Base-by-base conservation (phyloP, 495 filamentous ascomycete species). In the Penicillium desertorum region DNA sequence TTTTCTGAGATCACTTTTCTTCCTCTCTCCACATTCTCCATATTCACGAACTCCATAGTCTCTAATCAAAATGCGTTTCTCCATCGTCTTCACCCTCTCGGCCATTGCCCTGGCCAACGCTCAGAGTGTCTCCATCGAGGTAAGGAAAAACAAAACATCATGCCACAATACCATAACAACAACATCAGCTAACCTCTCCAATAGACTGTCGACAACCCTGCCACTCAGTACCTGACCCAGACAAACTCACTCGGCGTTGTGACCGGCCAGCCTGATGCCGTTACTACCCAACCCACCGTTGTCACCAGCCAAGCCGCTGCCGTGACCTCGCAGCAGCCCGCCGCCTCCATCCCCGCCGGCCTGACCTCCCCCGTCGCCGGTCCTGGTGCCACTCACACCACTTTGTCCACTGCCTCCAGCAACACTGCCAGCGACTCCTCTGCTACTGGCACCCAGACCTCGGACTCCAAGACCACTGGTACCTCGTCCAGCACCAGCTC, bases 171-270 rank as follows among this genome's bases (percentile, higher is more conserved):
- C 29, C 17, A 10, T 30, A 39, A 29, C n/a, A 11, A 48, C 20
- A 45, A 46, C 34, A 22, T 20, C 3, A 27, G 17, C 29, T 36
- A 42, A 54, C 19, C 12, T 37, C 6, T 23, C 11, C 5, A 23
- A 44, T 32, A 39, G 42, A 45, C 54, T 19, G 27, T 47, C 9
- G 41, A 48, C 36, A 79, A 80, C 74, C 74, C 74, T 6, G 67
- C 63, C 47, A 81, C 77, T 37, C 57, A 70, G 19, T 79, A 68
- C 62, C 68, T 80, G 39, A 75, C 72, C 32, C 42, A 77, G 71
- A 83, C 81, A 60, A 78, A 84, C 75, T 81, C 82, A 45, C 67
- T 72, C 27, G 79, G 82, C 60, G 81, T 83, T 25, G 75, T 84
- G 34, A 86, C 83, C 45, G 81, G 81, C 66, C 74, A 77, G 54